Base-by-base conservation (phyloP, 257 asterid species). In the Lycium ferocissimum region DNA sequence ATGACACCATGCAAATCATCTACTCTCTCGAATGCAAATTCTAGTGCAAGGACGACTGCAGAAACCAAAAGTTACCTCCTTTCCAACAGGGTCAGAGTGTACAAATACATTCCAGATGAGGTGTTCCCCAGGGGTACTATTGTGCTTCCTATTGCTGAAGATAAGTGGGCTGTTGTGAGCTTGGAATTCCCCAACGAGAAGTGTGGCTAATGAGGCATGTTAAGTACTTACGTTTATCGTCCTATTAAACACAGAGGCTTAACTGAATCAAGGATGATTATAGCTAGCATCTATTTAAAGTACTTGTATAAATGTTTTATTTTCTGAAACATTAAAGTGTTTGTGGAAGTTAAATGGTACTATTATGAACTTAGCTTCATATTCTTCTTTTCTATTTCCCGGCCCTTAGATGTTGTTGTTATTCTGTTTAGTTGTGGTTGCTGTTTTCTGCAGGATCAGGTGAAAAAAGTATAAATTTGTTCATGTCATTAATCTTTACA, bases 71-170 rank as follows among this genome's bases (percentile, higher is more conserved):
- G 87, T 35, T 90, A 87, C 86, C 88, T 91, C 72, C 89, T 90
- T 0, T 66, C 89, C 35, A 80, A 84, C 83, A 85, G 89, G 84
- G 75, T 90, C 7, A 86, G 81, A 83, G 91, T 91, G 62, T 90
- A 87, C 84, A 91, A 88, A 6, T 61, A 26, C 88, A 84, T 90
- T 83, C 94, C 92, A 11, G 86, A 87, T 35, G 33, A 75, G 83
- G 89, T 58, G 26, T 65, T 88, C 61, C 86, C 91, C 2, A 35
- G 67, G 75, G 93, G 90, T 12, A 85, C 83, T 80, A 82, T 89
- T 61, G 85, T 89, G 71, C 91, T 89, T 26, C 95, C 95, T 11
- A 83, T 92, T 81, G 75, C 82, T 18, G 92, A 89, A 49, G 86
- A 83, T 49, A 86, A 82, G 87, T 92, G 92, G 93, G 89, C 82